phyloP scores from a whole-genome alignment of 73 alveolate genomes.

The Symbiodinium natans region DNA sequence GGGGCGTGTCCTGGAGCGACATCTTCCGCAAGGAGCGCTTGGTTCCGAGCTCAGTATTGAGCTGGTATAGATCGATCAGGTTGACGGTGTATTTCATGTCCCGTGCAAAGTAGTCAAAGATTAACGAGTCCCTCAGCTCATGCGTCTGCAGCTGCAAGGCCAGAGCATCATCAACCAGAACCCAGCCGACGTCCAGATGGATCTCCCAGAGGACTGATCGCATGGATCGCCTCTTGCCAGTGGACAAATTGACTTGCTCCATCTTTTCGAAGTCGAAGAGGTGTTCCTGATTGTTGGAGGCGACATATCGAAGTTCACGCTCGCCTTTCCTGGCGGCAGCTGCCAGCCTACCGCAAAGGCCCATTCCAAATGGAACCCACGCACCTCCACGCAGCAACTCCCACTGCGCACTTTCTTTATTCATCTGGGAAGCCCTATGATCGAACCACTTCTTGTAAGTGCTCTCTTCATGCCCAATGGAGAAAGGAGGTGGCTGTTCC shows the following conservation, averaged over 20 bases:
- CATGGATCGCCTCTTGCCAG: conserved; percentile 35
- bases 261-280: conserved; percentile 8
- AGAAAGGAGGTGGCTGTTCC: neutral
- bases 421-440: conserved; percentile 1
- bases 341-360: conserved; percentile 10
- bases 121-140: neutral
- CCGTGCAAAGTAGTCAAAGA: conserved; percentile 24
- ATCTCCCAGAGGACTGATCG: conserved; percentile 57
- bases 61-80: neutral
- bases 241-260: conserved; percentile 52
- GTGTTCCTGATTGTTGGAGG: conserved; percentile 32
- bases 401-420: conserved; percentile 41
- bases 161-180: conserved; percentile 46
- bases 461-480: neutral
- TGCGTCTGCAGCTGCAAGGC: conserved; percentile 26
- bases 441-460: conserved; percentile 43
- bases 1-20: neutral
- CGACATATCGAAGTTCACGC: neutral
- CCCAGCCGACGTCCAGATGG: conserved; percentile 69
- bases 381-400: conserved; percentile 48
- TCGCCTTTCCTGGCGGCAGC: neutral
- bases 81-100: conserved; percentile 32
- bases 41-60: conserved; percentile 34
- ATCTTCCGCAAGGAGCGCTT: conserved; percentile 38
- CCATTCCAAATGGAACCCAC: conserved; percentile 39